Conservation (phyloP, 306 rosid genomes). For the Citrullus amarus region DNA sequence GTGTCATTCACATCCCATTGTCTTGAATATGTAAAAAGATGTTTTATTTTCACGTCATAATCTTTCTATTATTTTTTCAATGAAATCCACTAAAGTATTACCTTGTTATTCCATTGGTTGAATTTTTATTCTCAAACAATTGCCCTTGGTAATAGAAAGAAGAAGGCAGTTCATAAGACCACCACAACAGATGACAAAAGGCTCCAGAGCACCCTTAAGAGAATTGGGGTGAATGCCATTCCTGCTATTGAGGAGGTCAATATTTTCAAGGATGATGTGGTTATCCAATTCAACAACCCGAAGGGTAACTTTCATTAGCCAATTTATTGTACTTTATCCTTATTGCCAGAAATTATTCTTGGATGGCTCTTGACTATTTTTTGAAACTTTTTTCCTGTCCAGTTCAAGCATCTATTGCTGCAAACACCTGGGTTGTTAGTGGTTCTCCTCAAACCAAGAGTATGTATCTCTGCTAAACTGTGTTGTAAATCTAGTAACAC, state of each 20-base stretch:
- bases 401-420: constrained; percentile 99
- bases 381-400: not conserved
- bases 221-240: constrained; percentile 97
- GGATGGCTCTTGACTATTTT: not conserved
- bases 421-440: constrained; percentile 98
- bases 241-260: constrained; percentile 96
- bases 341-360: not conserved
- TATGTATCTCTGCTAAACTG: constrained; percentile 15
- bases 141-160: constrained; percentile 45
- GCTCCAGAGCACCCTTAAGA: constrained; percentile 96
- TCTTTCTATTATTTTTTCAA: not conserved
- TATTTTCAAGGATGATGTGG: constrained; percentile 89
- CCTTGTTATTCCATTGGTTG: not conserved
- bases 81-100: not conserved
- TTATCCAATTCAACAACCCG: constrained; percentile 81
- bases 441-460: constrained; percentile 97
- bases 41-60: not conserved
- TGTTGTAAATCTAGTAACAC: not conserved
- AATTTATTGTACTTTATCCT: not conserved
- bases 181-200: constrained; percentile 92
- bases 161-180: constrained; percentile 99
- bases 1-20: not conserved
- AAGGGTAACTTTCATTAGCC: constrained; percentile 37
- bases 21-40: not conserved
- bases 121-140: not conserved